A percentile compares a stretch with the other conserved stretches of the same genome.
Conservation (phyloP, 371 early-diverging fungal genomes). For the Lichtheimia hyalospora region DNA sequence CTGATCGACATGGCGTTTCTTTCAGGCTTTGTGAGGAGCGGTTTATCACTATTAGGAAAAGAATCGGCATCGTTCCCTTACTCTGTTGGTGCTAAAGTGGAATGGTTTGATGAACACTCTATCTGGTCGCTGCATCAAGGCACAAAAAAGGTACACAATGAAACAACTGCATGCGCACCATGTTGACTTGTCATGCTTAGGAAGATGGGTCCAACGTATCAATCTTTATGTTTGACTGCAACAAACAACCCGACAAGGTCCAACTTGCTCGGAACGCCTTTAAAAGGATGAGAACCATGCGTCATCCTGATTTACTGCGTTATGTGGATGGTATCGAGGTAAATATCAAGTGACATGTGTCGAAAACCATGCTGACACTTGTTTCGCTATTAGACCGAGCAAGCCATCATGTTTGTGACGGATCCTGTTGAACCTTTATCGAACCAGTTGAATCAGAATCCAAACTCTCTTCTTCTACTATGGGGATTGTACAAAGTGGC, state of each 20-base stretch:
- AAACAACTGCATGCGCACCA: neutral
- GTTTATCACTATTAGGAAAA: constrained; percentile 72
- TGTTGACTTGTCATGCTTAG: constrained; percentile 26
- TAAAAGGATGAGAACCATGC: constrained; percentile 81
- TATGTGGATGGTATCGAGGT: constrained; percentile 90
- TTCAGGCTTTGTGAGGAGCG: constrained; percentile 66
- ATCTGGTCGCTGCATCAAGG: constrained; percentile 83
- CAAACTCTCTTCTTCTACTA: constrained; percentile 65
- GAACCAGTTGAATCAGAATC: constrained; percentile 51
- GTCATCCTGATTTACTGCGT: constrained; percentile 87
- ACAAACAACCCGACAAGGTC: constrained; percentile 62
- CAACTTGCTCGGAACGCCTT: constrained; percentile 88
- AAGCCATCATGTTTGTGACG: constrained; percentile 89
- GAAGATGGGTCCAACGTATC: constrained; percentile 78
- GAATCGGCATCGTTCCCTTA: constrained; percentile 76
- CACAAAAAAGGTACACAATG: constrained; percentile 68
- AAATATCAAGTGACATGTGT: neutral
- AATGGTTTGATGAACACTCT: constrained; percentile 59
- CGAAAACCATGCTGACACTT: neutral
- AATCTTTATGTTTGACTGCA: constrained; percentile 85
- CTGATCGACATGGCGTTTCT: constrained; percentile 42
- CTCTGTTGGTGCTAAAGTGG: constrained; percentile 69
- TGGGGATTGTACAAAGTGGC: constrained; percentile 93
- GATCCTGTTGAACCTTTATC: constrained; percentile 81
- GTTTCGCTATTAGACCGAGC: constrained; percentile 61